phyloP scores from a whole-genome alignment of 192 early-diverging fungal species.

The Coemansia sp. region DNA sequence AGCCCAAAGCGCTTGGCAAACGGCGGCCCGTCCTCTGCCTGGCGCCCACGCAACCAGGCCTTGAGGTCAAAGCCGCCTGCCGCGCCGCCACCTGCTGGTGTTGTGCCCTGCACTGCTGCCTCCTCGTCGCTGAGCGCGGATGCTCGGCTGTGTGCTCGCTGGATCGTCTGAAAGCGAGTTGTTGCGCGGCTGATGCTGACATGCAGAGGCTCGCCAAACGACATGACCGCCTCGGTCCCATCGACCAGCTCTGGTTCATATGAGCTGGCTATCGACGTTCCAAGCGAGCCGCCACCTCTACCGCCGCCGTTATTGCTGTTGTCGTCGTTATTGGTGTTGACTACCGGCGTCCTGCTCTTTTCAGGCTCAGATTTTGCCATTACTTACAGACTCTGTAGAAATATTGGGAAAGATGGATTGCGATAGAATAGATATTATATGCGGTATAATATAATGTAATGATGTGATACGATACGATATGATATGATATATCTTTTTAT shows the following conservation, averaged over 20 bases:
- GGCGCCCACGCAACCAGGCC: slow-evolving; percentile 16
- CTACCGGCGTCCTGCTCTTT: no score
- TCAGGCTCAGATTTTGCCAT: no score
- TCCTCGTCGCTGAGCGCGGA: neutral
- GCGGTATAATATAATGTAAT: no score
- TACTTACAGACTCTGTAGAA: no score
- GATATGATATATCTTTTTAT: no score
- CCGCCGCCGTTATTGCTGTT: no score
- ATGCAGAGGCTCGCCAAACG: slow-evolving; percentile 48
- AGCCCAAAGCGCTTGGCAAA: slow-evolving; percentile 47
- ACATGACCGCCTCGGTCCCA: slow-evolving; percentile 4
- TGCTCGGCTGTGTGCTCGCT: slow-evolving; percentile 21
- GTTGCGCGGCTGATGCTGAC: slow-evolving; percentile 33
- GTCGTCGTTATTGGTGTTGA: no score
- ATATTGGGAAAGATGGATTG: no score
- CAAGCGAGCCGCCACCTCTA: no score
- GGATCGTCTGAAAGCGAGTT: slow-evolving; percentile 29
- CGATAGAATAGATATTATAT: no score
- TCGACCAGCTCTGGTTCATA: neutral
- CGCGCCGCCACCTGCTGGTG: neutral
- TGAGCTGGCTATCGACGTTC: neutral
- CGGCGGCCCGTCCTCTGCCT: slow-evolving; percentile 16
- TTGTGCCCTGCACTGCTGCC: neutral
- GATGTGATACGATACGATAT: no score
- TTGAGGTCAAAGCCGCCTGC: slow-evolving; percentile 9